Conservation (phyloP, 495 filamentous ascomycete species). For the Tirmania nivea region DNA sequence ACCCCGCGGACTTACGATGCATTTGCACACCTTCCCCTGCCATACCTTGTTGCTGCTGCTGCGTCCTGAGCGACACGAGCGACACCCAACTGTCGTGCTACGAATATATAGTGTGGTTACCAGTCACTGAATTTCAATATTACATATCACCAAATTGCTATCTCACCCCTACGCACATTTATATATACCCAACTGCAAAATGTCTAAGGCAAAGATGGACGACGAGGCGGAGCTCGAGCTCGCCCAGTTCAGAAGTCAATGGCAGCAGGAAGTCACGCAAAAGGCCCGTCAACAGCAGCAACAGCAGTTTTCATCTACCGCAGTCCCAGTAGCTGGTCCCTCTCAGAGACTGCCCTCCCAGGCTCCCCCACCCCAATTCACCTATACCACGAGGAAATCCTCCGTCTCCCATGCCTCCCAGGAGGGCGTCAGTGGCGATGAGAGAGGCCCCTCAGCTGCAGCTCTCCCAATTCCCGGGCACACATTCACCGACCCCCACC, state of each 20-base stretch:
- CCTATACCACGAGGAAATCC: neutral
- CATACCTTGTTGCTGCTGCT: no score
- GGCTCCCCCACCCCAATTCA: neutral
- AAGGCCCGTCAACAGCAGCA: slow-evolving; percentile 21
- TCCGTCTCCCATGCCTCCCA: neutral
- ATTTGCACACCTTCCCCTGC: no score
- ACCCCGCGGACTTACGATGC: no score
- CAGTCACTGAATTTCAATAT: no score
- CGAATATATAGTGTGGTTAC: no score
- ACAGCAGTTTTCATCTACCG: neutral
- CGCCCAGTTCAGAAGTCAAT: slow-evolving; percentile 58
- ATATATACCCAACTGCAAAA: no score
- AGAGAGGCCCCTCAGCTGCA: slow-evolving; percentile 20
- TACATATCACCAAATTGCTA: no score
- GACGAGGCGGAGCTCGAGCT: slow-evolving; percentile 39
- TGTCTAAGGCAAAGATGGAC: no score
- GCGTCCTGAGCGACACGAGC: no score
- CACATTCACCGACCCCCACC: neutral
- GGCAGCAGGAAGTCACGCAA: slow-evolving; percentile 57
- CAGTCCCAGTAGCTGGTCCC: neutral
- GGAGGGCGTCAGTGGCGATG: neutral
- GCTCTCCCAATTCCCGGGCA: slow-evolving; percentile 12
- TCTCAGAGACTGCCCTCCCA: neutral
- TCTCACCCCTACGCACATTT: no score
- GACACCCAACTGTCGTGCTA: no score